These are phyloP conservation scores for Vitis labrusca DNA, from an alignment of 164 flowering plant genomes.

Conservation along the genomic window DNA sequence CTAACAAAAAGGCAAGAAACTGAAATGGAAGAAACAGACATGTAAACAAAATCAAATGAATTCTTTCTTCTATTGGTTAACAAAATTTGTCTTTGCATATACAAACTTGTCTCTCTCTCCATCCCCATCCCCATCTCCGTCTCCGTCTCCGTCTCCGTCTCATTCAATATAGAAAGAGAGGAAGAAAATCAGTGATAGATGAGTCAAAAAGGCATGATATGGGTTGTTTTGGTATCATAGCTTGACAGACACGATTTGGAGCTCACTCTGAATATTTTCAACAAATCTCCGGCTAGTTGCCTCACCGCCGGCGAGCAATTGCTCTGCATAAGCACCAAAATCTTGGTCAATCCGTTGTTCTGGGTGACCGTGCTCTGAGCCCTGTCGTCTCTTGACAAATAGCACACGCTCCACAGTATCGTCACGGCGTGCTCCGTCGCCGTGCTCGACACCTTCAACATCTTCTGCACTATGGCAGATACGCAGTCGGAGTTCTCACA, in stretches of 20 bases:
- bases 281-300: conserved; percentile 68
- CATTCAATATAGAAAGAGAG: background rate
- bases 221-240: conserved; percentile 79
- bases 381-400: conserved; percentile 45
- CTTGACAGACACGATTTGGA: conserved; percentile 57
- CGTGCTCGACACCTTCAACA: conserved; percentile 60
- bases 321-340: conserved; percentile 84
- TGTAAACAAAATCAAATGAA: conserved; percentile 13
- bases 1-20: too few relatives aligned
- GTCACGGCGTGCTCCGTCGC: conserved; percentile 82
- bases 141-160: background rate
- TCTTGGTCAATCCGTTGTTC: conserved; percentile 76
- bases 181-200: background rate
- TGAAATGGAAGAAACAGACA: background rate
- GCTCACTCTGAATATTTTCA: conserved; percentile 62
- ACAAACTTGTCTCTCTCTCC: conserved; percentile 8
- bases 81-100: conserved; percentile 30
- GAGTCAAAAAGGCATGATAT: conserved; percentile 82
- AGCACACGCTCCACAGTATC: conserved; percentile 80
- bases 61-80: conserved; percentile 14
- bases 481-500: conserved; percentile 43
- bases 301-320: conserved; percentile 65
- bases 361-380: conserved; percentile 59
- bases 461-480: conserved; percentile 43
- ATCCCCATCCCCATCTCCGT: too few relatives aligned